Conservation (phyloP, 305 asterid genomes). For the Withania somnifera region DNA sequence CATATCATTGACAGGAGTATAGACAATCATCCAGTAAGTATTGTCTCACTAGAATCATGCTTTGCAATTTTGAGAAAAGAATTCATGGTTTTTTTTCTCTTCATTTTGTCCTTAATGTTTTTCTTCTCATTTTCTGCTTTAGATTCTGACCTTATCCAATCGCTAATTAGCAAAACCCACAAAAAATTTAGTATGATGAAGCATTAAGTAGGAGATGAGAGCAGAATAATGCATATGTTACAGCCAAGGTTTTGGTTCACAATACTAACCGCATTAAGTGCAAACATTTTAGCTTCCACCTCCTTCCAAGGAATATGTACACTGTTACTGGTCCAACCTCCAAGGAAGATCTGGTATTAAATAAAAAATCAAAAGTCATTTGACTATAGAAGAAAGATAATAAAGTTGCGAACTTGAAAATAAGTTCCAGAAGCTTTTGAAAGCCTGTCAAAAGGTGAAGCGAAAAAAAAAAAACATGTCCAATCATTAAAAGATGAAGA, state of each 20-base stretch:
- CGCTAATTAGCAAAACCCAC: not conserved
- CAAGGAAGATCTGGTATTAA: constrained; percentile 47
- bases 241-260: not conserved
- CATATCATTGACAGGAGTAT: not conserved
- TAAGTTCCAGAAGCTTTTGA: not conserved
- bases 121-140: not conserved
- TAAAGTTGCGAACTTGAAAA: not conserved
- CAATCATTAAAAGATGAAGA: not conserved
- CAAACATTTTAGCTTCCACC: constrained; percentile 66
- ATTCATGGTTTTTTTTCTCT: not conserved
- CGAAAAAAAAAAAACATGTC: not conserved
- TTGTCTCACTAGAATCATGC: not conserved
- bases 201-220: not conserved
- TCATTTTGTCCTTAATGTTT: not conserved
- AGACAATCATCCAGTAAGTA: not conserved
- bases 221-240: not conserved
- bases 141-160: not conserved
- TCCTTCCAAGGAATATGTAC: constrained; percentile 65
- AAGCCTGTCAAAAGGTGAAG: not conserved
- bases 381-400: not conserved
- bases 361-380: not conserved
- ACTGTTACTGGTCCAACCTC: constrained; percentile 46
- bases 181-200: not conserved
- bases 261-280: constrained; percentile 67
- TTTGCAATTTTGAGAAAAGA: not conserved